Evolutionary conservation across 2,329 filamentous ascomycete species (phyloP).

Genomic region (Cryphonectria radicalis): DNA sequence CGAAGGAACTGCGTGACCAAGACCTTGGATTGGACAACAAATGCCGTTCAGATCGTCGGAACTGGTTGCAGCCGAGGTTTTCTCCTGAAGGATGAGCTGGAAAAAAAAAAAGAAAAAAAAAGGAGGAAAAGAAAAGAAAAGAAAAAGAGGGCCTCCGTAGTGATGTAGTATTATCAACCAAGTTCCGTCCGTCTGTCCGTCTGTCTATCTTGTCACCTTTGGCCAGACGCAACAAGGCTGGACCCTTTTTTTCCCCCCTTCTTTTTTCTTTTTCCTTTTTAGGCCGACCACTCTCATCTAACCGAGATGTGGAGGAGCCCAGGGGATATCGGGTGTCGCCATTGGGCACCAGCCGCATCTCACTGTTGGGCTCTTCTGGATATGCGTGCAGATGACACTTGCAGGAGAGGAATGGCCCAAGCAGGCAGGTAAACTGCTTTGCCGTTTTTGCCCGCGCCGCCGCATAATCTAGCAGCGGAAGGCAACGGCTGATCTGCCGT

Average conservation of each 20-base stretch:
- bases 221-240: too few species aligned
- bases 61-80: too few species aligned
- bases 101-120: neutral
- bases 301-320: neutral
- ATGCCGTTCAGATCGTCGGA: too few species aligned
- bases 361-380: neutral
- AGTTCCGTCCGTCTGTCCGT: too few species aligned
- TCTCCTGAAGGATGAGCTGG: neutral
- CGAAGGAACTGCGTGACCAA: neutral
- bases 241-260: too few species aligned
- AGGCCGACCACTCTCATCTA: too few species aligned
- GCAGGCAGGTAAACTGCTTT: neutral
- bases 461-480: constrained; percentile 12
- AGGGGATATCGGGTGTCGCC: neutral
- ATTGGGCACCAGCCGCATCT: neutral
- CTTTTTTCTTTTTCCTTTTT: too few species aligned
- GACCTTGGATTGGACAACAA: neutral
- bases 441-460: neutral
- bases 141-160: neutral
- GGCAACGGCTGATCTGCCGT: neutral
- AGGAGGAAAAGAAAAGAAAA: neutral
- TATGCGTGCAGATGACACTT: constrained; percentile 18
- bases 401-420: constrained; percentile 9
- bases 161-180: neutral
- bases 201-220: neutral